These are phyloP conservation scores for Auriculariales sp. DNA, from an alignment of 768 basidiomycete genomes.

Conservation along the genomic window DNA sequence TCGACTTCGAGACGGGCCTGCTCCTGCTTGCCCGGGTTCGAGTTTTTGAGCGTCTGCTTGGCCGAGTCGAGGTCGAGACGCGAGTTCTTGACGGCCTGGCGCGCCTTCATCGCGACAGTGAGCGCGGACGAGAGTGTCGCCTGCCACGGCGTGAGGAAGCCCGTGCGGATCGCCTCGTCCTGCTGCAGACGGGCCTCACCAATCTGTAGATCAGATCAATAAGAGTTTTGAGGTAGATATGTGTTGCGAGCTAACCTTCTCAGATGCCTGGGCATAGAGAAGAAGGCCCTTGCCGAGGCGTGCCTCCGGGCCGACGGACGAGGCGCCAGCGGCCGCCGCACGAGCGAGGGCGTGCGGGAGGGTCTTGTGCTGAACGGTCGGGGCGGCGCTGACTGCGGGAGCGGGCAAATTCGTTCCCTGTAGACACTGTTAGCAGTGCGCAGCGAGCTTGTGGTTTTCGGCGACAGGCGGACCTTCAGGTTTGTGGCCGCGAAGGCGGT, in stretches of 20 bases:
- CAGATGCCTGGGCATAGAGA: constrained; percentile 72
- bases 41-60: constrained; percentile 78
- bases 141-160: constrained; percentile 76
- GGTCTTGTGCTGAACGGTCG: constrained; percentile 73
- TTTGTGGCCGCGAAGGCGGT: constrained; percentile 78
- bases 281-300: constrained; percentile 64
- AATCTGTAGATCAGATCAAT: constrained; percentile 23
- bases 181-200: constrained; percentile 67
- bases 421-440: not conserved
- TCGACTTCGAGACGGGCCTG: constrained; percentile 85
- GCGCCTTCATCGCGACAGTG: constrained; percentile 83
- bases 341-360: constrained; percentile 89
- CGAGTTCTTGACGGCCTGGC: constrained; percentile 65
- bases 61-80: constrained; percentile 83
- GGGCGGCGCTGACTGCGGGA: constrained; percentile 44
- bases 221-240: not conserved
- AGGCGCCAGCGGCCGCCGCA: constrained; percentile 45
- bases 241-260: constrained; percentile 28
- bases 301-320: constrained; percentile 37
- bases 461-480: too few relatives aligned
- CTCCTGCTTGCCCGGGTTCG: constrained; percentile 65
- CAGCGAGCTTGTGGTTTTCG: not conserved
- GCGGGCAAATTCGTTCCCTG: constrained; percentile 70
- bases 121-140: constrained; percentile 73
- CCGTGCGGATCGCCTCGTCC: constrained; percentile 49